These are phyloP conservation scores for Austroboletus eburneus DNA, from an alignment of 768 basidiomycete genomes.

Conservation along the genomic window DNA sequence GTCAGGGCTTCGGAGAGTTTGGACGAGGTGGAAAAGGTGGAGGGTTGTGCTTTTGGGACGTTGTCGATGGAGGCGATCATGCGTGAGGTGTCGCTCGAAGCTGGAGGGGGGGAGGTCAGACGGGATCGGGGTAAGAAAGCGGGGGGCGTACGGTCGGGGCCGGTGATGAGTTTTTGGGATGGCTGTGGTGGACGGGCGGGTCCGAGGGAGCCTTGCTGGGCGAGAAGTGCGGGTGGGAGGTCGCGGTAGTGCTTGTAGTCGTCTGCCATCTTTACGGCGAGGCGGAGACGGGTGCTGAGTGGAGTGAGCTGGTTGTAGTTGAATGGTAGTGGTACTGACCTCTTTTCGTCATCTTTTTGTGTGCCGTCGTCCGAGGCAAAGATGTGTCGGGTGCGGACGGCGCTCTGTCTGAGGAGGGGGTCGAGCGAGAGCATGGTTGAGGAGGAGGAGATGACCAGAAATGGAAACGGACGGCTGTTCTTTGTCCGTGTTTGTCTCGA, in stretches of 20 bases:
- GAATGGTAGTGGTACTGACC: slow-evolving; percentile 41
- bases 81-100: slow-evolving; percentile 47
- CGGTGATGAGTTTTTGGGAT: slow-evolving; percentile 64
- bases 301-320: neutral
- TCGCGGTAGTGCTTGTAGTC: slow-evolving; percentile 87
- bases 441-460: no score
- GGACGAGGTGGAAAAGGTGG: slow-evolving; percentile 61
- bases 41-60: slow-evolving; percentile 60
- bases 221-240: slow-evolving; percentile 73
- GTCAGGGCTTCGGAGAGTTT: slow-evolving; percentile 86
- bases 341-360: slow-evolving; percentile 68
- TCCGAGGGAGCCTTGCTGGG: slow-evolving; percentile 78
- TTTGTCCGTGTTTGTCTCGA: slow-evolving; percentile 21
- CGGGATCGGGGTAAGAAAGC: neutral
- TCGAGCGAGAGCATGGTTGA: slow-evolving; percentile 41
- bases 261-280: slow-evolving; percentile 82
- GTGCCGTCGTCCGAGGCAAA: slow-evolving; percentile 62
- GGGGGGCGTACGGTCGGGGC: slow-evolving; percentile 54
- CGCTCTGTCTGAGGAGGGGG: slow-evolving; percentile 54
- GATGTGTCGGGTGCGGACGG: slow-evolving; percentile 69
- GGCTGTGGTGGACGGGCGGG: slow-evolving; percentile 66
- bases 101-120: slow-evolving; percentile 19
- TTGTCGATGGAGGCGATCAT: slow-evolving; percentile 76
- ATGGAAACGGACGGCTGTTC: no score
- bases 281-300: slow-evolving; percentile 55